Base-by-base conservation (phyloP, 208 protist genomes). In the Trypanosoma grayi region DNA sequence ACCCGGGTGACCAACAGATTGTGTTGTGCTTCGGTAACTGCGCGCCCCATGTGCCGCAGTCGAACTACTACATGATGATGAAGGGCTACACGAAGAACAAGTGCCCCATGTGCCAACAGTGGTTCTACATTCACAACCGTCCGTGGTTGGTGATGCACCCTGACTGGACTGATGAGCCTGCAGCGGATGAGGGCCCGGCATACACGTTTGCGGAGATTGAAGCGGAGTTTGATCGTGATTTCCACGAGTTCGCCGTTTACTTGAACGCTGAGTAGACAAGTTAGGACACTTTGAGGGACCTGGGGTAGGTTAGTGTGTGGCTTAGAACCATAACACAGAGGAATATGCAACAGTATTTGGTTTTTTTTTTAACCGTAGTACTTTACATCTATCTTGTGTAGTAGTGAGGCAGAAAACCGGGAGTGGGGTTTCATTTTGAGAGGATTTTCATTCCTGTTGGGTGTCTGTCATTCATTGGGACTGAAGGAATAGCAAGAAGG, bases 11-110 rank as follows among this genome's bases (percentile, higher is more conserved):
- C 68, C 77, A 91, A 56, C 80, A 89, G 75, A 77, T 93, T 59
- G 76, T 93, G 34, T 58, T 90, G 61, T 95, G 85, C 72, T 87
- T 95, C 72, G 84, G 81, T 73, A 95, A 95, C 75, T 91, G 79
- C 62, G 84, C 88, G 24, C 88, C 88, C 43, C 88, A 94, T 72
- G 83, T 95, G 47, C 86, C 85, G 25, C 83, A 93, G 71, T 88
- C 86, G 7, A 91, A 85, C 57, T 95, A 93, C 75, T 89, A 91
- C 70, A 95, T 95, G 84, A 77, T 84, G 75, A 92, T 95, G 81
- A 95, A 95, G 80, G 86, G 84, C 47, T 95, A 95, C 76, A 79
- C 60, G 51, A 93, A 91, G 80, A 87, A 71, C 68, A 92, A 93
- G 75, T 92, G 86, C 71, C 84, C 84, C 33, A 92, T 92, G 85